A percentile compares a stretch with the other conserved stretches of the same genome.
Evolutionary conservation across 352 stramenopile species (phyloP).

Genomic region (Achlya hypogyna): DNA sequence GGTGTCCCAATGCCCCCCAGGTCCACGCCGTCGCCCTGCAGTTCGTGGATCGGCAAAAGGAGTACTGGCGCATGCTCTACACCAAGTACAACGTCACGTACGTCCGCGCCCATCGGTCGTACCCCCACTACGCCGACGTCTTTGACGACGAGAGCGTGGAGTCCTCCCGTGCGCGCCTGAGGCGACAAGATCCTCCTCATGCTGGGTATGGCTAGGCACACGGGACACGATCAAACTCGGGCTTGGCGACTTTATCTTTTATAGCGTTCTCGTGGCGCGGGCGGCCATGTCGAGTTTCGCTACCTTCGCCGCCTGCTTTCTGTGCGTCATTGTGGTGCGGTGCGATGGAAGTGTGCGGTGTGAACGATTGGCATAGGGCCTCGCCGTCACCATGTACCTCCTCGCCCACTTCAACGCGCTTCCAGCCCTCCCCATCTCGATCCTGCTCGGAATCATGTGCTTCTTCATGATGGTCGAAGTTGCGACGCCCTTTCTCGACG

Average conservation of each 20-base stretch:
- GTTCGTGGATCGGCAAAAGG: constrained; percentile 28
- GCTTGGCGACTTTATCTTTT: constrained; percentile 98
- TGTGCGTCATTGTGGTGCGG: constrained; percentile 85
- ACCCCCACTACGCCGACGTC: constrained; percentile 23
- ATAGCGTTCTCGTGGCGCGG: constrained; percentile 92
- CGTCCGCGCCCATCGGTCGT: constrained; percentile 27
- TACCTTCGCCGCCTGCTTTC: constrained; percentile 86
- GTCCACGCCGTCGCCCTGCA: constrained; percentile 26
- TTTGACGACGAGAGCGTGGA: constrained; percentile 16
- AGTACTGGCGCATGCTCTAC: constrained; percentile 41
- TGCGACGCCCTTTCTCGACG: neutral
- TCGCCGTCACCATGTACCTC: constrained; percentile 89
- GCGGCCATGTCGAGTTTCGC: constrained; percentile 89
- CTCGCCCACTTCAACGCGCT: constrained; percentile 89
- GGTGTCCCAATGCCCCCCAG: constrained; percentile 26
- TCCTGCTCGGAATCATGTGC: constrained; percentile 73
- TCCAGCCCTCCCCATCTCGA: constrained; percentile 92
- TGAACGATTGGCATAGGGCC: constrained; percentile 31
- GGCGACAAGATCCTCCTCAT: neutral
- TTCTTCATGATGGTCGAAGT: constrained; percentile 25
- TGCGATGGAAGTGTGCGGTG: neutral
- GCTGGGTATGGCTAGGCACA: neutral
- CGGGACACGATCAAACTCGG: constrained; percentile 71
- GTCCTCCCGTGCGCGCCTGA: too few species aligned
- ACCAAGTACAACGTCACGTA: constrained; percentile 33